phyloP scores from a whole-genome alignment of 2,329 filamentous ascomycete species.

The Venturia nashicola region DNA sequence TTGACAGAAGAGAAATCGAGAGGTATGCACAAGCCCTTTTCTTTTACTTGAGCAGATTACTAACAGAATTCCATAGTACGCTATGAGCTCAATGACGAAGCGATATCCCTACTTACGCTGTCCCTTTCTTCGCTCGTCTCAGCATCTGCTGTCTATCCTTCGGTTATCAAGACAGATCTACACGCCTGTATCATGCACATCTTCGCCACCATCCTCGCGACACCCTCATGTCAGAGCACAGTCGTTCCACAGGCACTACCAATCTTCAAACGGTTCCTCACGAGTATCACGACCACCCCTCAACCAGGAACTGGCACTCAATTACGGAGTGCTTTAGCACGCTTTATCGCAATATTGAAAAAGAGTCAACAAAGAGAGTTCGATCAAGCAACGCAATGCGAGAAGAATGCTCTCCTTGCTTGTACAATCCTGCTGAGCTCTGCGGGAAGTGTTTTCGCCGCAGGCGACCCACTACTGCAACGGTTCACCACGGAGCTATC shows the following conservation, averaged over 20 bases:
- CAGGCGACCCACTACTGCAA: constrained; percentile 61
- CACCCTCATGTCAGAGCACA: constrained; percentile 71
- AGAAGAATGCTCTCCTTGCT: constrained; percentile 85
- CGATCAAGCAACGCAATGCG: constrained; percentile 69
- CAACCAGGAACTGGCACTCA: constrained; percentile 50
- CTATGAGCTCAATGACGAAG: constrained; percentile 77
- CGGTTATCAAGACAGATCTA: constrained; percentile 90
- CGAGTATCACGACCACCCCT: constrained; percentile 43
- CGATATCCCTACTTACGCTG: constrained; percentile 64
- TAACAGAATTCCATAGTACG: constrained; percentile 37
- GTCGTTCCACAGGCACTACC: constrained; percentile 85
- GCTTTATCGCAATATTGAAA: constrained; percentile 70
- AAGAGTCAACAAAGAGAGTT: constrained; percentile 64
- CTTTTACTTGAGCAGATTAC: background rate
- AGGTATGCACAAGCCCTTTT: constrained; percentile 8
- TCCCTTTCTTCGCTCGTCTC: constrained; percentile 83
- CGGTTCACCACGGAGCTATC: constrained; percentile 69
- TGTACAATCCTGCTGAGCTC: constrained; percentile 81
- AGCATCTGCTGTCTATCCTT: constrained; percentile 87
- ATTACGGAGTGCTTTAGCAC: constrained; percentile 67
- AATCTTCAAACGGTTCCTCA: constrained; percentile 82
- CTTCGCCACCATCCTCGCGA: constrained; percentile 84
- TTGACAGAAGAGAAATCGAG: constrained; percentile 44
- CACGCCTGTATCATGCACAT: constrained; percentile 96
- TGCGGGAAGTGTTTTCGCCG: constrained; percentile 59